Conservation (phyloP, 2,329 filamentous ascomycete genomes). For the Pestalotiopsis sp. region DNA sequence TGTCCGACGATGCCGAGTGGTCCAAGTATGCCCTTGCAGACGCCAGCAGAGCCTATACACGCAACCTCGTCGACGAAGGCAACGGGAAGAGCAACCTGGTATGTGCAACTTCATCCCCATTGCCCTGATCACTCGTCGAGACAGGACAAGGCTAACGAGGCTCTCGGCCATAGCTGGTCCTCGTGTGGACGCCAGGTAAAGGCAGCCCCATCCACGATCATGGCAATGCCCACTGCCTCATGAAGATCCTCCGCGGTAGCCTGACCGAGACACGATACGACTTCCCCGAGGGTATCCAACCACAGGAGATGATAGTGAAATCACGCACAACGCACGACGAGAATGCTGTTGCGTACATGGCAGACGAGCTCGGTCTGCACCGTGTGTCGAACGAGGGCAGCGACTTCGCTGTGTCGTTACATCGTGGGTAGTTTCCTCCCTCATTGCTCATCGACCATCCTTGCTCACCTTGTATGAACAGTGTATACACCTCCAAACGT, state of each 20-base stretch:
- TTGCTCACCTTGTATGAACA: slow-evolving; percentile 29
- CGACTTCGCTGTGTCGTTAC: slow-evolving; percentile 81
- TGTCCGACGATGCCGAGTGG: slow-evolving; percentile 73
- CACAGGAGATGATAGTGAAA: slow-evolving; percentile 63
- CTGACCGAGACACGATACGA: slow-evolving; percentile 82
- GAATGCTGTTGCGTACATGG: slow-evolving; percentile 87
- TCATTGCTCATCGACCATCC: slow-evolving; percentile 14
- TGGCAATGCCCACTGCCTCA: slow-evolving; percentile 86
- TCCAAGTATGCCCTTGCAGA: slow-evolving; percentile 75
- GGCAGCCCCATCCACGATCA: slow-evolving; percentile 87
- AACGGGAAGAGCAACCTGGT: slow-evolving; percentile 68
- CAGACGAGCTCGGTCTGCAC: slow-evolving; percentile 85
- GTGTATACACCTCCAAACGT: slow-evolving; percentile 90
- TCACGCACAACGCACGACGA: slow-evolving; percentile 69
- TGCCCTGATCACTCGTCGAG: neutral
- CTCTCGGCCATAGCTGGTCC: slow-evolving; percentile 63
- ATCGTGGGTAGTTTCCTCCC: slow-evolving; percentile 52
- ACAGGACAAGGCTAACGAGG: slow-evolving; percentile 23
- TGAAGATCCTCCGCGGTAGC: slow-evolving; percentile 82
- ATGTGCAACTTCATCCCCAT: slow-evolving; percentile 22
- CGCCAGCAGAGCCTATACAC: slow-evolving; percentile 71
- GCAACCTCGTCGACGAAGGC: slow-evolving; percentile 87
- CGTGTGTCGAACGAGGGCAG: slow-evolving; percentile 76
- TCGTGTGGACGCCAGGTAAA: slow-evolving; percentile 88
- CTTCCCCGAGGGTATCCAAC: slow-evolving; percentile 61